A percentile compares a stretch with the other conserved stretches of the same genome.
phyloP scores from a whole-genome alignment of 2,329 filamentous ascomycete genomes.

The Orbilia blumenaviensis region DNA sequence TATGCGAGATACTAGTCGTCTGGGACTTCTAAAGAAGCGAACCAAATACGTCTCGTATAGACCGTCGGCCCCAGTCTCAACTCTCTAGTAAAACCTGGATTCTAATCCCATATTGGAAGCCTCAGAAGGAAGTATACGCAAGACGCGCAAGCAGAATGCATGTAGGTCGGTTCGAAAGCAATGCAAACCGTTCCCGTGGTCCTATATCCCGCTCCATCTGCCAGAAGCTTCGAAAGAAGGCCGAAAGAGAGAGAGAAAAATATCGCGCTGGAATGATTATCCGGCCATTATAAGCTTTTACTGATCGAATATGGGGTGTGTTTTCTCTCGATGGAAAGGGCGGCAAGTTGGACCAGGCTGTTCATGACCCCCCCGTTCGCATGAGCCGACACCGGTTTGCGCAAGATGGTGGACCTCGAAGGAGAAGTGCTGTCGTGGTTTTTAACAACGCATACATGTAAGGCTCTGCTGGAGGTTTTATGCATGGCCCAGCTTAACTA shows the following conservation, averaged over 20 bases:
- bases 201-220: slow-evolving; percentile 41
- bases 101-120: slow-evolving; percentile 22
- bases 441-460: slow-evolving; percentile 53
- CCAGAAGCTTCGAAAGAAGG: slow-evolving; percentile 46
- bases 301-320: slow-evolving; percentile 31
- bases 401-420: slow-evolving; percentile 30
- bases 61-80: slow-evolving; percentile 11
- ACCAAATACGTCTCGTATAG: slow-evolving; percentile 29
- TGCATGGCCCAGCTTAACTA: slow-evolving; percentile 16
- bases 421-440: slow-evolving; percentile 44
- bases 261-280: slow-evolving; percentile 23
- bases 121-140: slow-evolving; percentile 11
- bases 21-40: slow-evolving; percentile 26
- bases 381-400: slow-evolving; percentile 37
- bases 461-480: neutral
- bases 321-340: neutral
- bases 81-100: no score
- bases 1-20: slow-evolving; percentile 14
- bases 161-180: slow-evolving; percentile 23
- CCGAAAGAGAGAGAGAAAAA: no score
- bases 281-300: slow-evolving; percentile 12
- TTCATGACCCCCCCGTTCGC: neutral
- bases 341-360: slow-evolving; percentile 30
- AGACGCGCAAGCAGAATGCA: slow-evolving; percentile 4
- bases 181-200: slow-evolving; percentile 39